Evolutionary conservation across 345 rosid genomes (phyloP).

Genomic region (Carallia pectinifolia): DNA sequence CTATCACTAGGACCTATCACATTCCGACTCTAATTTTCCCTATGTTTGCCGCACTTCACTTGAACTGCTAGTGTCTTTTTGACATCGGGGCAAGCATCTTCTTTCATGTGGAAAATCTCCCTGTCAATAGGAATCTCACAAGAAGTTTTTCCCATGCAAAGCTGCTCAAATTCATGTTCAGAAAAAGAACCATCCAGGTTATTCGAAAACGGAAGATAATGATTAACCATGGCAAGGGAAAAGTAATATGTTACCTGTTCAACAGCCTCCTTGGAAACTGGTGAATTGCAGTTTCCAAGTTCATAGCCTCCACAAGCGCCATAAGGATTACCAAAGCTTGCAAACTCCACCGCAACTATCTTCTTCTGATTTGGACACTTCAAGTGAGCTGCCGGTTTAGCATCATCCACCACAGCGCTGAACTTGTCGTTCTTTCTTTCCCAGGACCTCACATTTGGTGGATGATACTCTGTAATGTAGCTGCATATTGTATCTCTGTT

Average conservation of each 20-base stretch:
- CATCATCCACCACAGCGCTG: slow-evolving; percentile 34
- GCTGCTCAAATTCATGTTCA: slow-evolving; percentile 24
- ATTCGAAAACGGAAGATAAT: background rate
- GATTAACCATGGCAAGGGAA: background rate
- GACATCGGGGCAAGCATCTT: slow-evolving; percentile 38
- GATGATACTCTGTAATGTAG: slow-evolving; percentile 48
- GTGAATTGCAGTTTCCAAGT: slow-evolving; percentile 54
- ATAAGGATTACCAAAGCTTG: slow-evolving; percentile 72
- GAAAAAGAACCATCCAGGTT: too few relatives aligned
- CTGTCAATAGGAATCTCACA: slow-evolving; percentile 55
- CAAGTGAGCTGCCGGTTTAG: slow-evolving; percentile 46
- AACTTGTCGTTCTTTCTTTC: slow-evolving; percentile 36
- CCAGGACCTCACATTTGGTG: slow-evolving; percentile 60
- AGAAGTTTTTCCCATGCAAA: slow-evolving; percentile 52
- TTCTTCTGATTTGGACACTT: slow-evolving; percentile 48
- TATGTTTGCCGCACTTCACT: slow-evolving; percentile 45
- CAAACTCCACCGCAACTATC: slow-evolving; percentile 63
- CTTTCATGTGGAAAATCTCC: slow-evolving; percentile 30
- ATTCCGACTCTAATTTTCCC: background rate
- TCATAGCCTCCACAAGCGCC: slow-evolving; percentile 63
- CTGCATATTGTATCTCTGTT: slow-evolving; percentile 83
- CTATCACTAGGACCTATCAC: background rate
- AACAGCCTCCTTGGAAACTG: slow-evolving; percentile 49
- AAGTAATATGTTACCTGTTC: slow-evolving; percentile 43
- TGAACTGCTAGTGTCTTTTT: slow-evolving; percentile 59